These are phyloP conservation scores for Delphinella strobiligena DNA, from an alignment of 2,329 filamentous ascomycete genomes.

Conservation along the genomic window DNA sequence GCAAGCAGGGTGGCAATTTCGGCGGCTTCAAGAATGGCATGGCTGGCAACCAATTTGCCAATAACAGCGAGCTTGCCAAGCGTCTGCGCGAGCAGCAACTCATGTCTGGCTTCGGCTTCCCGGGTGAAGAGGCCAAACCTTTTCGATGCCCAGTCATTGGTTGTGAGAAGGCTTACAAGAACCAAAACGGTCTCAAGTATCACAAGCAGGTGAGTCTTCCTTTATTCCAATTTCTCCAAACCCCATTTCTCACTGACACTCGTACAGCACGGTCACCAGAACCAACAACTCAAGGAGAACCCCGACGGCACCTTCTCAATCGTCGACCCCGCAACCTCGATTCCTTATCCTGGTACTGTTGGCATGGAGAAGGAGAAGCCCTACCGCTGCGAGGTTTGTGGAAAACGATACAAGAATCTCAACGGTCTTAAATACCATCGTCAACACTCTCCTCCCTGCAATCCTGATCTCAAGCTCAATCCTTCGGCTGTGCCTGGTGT, in stretches of 20 bases:
- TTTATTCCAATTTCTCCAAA: constrained; percentile 18
- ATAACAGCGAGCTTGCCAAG: constrained; percentile 63
- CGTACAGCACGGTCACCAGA: constrained; percentile 74
- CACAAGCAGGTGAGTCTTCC: constrained; percentile 51
- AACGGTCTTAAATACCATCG: constrained; percentile 91
- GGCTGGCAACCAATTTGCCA: constrained; percentile 52
- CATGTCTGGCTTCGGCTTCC: constrained; percentile 34
- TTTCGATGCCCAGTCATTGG: constrained; percentile 97
- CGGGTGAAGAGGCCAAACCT: constrained; percentile 86
- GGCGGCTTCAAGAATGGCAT: constrained; percentile 27
- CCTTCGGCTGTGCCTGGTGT: constrained; percentile 19
- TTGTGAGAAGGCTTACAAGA: constrained; percentile 99
- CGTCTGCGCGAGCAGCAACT: constrained; percentile 53
- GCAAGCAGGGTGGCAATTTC: constrained; percentile 53
- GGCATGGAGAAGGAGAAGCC: constrained; percentile 99
- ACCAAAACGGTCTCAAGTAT: constrained; percentile 96
- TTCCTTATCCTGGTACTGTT: constrained; percentile 86
- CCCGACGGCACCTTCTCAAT: constrained; percentile 96
- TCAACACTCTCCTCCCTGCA: constrained; percentile 70
- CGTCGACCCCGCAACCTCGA: constrained; percentile 87
- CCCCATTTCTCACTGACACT: constrained; percentile 1
- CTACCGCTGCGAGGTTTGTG: constrained; percentile 91
- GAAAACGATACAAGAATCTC: constrained; percentile 97
- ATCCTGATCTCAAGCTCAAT: constrained; percentile 60
- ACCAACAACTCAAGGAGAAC: constrained; percentile 92